Base-by-base conservation (phyloP, 2,329 filamentous ascomycete species). In the Penicillium fuscoglaucum region DNA sequence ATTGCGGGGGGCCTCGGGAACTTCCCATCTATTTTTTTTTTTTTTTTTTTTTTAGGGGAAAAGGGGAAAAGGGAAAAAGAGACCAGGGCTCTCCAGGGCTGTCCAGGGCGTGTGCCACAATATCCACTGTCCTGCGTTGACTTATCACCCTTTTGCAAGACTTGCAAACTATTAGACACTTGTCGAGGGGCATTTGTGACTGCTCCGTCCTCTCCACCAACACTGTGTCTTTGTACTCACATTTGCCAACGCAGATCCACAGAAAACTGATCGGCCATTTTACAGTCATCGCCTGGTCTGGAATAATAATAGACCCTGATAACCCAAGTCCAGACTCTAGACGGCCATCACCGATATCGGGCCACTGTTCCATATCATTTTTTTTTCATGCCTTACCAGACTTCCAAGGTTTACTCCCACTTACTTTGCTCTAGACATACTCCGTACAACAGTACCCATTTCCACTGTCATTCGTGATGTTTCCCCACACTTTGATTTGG, bases 401-500 rank as follows among this genome's bases (percentile, higher is more conserved):
- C 4, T 26, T 10, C 4, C 8, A 17, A 15, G 7, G 21, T 26
- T 43, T 15, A 19, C n/a, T 39, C 35, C n/a, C 17, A n/a, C 17
- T 39, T 15, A 17, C 21, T 43, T 43, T 24, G 7, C 13, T 43
- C 21, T 13, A 8, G 40, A 17, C 21, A 24, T 41, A 15, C 12
- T 41, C 10, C 10, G 4, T 39, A 39, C 24, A 39, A 33, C 19
- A 19, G 17, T 50, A 21, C 52, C 28, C 33, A 49, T 45, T 56
- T 45, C 43, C 43, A 45, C 35, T 61, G 24, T 60, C 43, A 67
- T 65, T 67, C 57, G 64, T 46, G 60, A 61, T 57, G 62, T 66
- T 67, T 66, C 62, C 65, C 64, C 64, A 64, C 64, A 62, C 21
- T 60, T 52, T 41, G 45, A 48, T 52, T 41, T 60, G 28, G 35